Percentiles rank a stretch among this genome's conserved stretches.
These are phyloP conservation scores for Nymphaea thermarum DNA, from an alignment of 164 flowering plant species.

Conservation along the genomic window DNA sequence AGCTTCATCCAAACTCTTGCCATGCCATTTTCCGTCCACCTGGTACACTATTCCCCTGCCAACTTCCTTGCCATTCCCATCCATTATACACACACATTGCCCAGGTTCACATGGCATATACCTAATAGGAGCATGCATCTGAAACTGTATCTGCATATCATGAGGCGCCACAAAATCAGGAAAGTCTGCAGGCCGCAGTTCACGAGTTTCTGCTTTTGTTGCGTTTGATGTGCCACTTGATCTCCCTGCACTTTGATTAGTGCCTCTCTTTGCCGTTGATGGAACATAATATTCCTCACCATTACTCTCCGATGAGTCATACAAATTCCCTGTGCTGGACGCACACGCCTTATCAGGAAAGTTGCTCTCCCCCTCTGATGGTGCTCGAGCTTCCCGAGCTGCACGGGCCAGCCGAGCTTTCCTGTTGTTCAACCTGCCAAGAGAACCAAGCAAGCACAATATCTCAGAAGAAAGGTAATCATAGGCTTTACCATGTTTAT, in stretches of 20 bases:
- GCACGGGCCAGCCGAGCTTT: conserved; percentile 83
- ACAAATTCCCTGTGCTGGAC: conserved; percentile 11
- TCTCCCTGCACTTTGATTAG: conserved; percentile 11
- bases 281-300: conserved; percentile 32
- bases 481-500: not conserved
- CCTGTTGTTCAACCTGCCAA: conserved; percentile 82
- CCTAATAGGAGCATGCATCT: conserved; percentile 12
- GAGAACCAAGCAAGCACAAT: not conserved
- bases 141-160: conserved; percentile 3
- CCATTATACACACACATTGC: conserved; percentile 38
- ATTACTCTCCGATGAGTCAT: conserved; percentile 43
- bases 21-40: conserved; percentile 57
- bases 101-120: conserved; percentile 34
- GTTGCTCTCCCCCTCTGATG: conserved; percentile 41
- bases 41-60: conserved; percentile 54
- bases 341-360: conserved; percentile 39
- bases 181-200: conserved; percentile 13
- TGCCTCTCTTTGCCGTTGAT: conserved; percentile 17
- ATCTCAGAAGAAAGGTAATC: not conserved
- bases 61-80: conserved; percentile 38
- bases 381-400: conserved; percentile 54
- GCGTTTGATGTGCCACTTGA: conserved; percentile 10
- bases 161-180: conserved; percentile 14
- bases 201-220: conserved; percentile 11
- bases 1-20: conserved; percentile 39